Base-by-base conservation (phyloP, 1,284 basidiomycete genomes). In the Moesziomyces sp. region DNA sequence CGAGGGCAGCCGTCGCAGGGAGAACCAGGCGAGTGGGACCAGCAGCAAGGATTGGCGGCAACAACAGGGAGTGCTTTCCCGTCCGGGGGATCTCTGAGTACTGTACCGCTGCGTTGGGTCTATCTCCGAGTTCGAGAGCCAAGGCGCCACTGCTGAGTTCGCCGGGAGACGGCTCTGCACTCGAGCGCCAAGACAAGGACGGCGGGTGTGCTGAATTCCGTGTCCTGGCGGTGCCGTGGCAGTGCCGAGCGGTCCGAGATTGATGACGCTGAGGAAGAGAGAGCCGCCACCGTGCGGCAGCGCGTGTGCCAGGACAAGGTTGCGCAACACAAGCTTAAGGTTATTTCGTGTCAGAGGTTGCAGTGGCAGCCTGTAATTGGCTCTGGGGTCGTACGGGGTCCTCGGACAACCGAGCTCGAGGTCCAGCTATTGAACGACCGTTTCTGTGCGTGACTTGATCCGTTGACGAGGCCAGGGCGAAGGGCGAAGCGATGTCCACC, bases 61-160 rank as follows among this genome's bases (percentile, higher is more conserved):
- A 62, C 52, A 56, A 59, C 48, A 56, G 56, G 52, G 40, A 51
- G 42, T 11, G 30, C 44, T 44, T 44, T 44, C 23, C 52, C 56
- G 56, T 34, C 52, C 16, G 46, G 47, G 46, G 42, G 56, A 30
- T 30, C 52, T 47, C 45, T 55, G 54, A 24, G 55, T 43, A 47
- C 21, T 47, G 56, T 62, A 69, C 66, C 60, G 56, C 59, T 55
- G 34, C 23, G 24, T 52, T 63, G 66, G 66, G 18, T 58, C 66
- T 69, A 68, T 55, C 55, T 62, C 66, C 59, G 59, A 52, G 46
- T 34, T 23, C 21, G 35, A 28, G 42, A 40, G 26, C 21, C 45
- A 50, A 57, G 26, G 26, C 24, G 26, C 26, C n/a, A 26, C 34
- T 11, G 42, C 18, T 48, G 53, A 40, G 43, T 46, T 38, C 3